Base-by-base conservation (phyloP, 306 rosid genomes). In the Abrus precatorius region DNA sequence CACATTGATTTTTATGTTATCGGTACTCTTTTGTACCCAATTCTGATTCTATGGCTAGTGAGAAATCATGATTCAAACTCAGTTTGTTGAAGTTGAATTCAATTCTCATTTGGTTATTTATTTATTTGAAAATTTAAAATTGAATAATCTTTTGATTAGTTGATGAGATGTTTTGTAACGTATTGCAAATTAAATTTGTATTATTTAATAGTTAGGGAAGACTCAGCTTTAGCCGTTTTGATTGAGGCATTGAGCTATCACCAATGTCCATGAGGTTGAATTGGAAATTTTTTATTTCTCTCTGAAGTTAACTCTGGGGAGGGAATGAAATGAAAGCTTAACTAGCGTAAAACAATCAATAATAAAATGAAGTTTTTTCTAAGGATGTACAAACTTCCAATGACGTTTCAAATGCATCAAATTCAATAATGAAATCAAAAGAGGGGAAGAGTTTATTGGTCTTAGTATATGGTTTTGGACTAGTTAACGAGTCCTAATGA, bases 311-410 rank as follows among this genome's bases (percentile, higher is more conserved):
- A 83, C 80, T 43, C 38, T 7, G 20, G 36, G 56, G 69, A 76
- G 29, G 32, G 6, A 65, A 48, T 75, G 76, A 62, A 86, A 68
- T 64, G 83, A 83, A 63, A 69, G 56, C 48, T 48, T 27, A 4
- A 55, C 47, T 64, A n/a, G 63, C 61, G 48, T 75, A 47, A 4
- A 74, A 29, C 13, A 73, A 44, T 55, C 41, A 57, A 44, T 49
- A 49, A 14, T 1, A 69, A 69, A 13, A 30, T 57, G 2, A 38
- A 54, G 36, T 32, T 30, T 43, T 79, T 68, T 80, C 47, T 27
- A 41, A 49, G 55, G 3, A 13, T 6, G 3, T 2, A 41, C 50
- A 80, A 20, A 63, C 60, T 69, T 76, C 49, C 79, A 62, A 7
- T 49, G 54, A 41, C 20, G 12, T 65, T 81, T 34, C 33, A 33